Evolutionary conservation across 2,329 filamentous ascomycete species (phyloP), one percentile per base, ranked within the genome.

Genomic region (Leptographium galeiforme): DNA sequence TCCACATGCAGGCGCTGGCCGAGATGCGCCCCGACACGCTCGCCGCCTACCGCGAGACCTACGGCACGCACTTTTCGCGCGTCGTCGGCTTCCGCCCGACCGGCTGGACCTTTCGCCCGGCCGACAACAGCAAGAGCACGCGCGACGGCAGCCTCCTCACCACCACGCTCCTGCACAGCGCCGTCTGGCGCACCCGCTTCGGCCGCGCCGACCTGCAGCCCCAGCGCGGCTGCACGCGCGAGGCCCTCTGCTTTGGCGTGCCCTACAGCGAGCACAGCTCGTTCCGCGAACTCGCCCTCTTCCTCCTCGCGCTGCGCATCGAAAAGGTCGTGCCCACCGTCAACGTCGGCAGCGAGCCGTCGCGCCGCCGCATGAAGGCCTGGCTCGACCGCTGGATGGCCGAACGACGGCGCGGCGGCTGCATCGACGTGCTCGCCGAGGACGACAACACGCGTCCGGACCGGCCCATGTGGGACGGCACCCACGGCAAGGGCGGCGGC

Each of bases 1-100:
- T 98, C 0, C 93, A 98, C 69, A 96, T 98, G 90, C 94, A 95
- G 61, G 89, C 87, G 62, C 75, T 98, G 11, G 93, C 93, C 75
- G 91, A 97, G 67, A 89, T 98, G 59, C 84, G 89, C 32, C 83
- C 89, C 38, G 90, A 96, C 60, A 95, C 91, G 0, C 75, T 98
- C 1, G 82, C 88, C 58, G 90, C 95, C 56, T 98, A 98, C 62
- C 78, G 97, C 7, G 80, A 84, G 61, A 76, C 79, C 39, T 87
- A 89, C 70, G 85, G 84, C 57, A 84, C 86, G 8, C 82, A 88
- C 60, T 98, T 97, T 66, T 82, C 82, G 14, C 84, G 87, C 51
- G 82, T 95, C 47, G 85, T 97, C 18, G 93, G 90, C 6, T 95
- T 98, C 67, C 79, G 90, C 0, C 93, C 93, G 0, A 91, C 85